Evolutionary conservation across 306 rosid species (phyloP), one percentile per base, ranked within the genome.

Genomic region (Vigna unguiculata): DNA sequence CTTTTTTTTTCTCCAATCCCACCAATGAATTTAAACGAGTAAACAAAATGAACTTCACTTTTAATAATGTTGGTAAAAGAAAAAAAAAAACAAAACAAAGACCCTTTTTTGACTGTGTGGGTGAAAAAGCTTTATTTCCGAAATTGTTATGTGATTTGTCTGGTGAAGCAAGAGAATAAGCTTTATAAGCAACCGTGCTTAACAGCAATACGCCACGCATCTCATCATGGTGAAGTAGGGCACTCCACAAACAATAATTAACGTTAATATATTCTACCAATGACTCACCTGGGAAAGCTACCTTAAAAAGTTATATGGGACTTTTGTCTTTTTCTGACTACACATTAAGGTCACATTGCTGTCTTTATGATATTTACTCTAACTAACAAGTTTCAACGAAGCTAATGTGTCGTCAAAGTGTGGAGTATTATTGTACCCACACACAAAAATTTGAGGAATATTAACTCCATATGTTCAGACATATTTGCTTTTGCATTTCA

Each of bases 151-250:
- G 41, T 28, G 40, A 34, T 62, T 60, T 19, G 16, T 1, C 36
- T 61, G 32, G 79, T 48, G 17, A 16, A 21, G 36, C n/a, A 14
- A 63, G n/a, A 24, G 51, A 59, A 12, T 43, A 59, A 52, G 6
- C 48, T 76, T 82, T 63, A 82, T 82, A 77, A 72, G 82, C 67
- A 72, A 60, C 66, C 54, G 76, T 66, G 83, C 80, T 66, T 82
- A 67, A 78, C 83, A 72, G 15, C 69, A 36, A 60, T 62, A 49
- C 19, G 64, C 72, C 47, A 79, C n/a, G 38, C 10, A 81, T 71
- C 22, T 48, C 2, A 67, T 78, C 62, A 40, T 41, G 13, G 52
- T 62, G 28, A 15, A 24, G 72, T 69, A 77, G 61, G 76, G 80
- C 15, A 62, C 38, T 21, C 24, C 17, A 55, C 8, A n/a, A 47